Conservation (phyloP, 352 stramenopile genomes). For the Peronospora farinosa region DNA sequence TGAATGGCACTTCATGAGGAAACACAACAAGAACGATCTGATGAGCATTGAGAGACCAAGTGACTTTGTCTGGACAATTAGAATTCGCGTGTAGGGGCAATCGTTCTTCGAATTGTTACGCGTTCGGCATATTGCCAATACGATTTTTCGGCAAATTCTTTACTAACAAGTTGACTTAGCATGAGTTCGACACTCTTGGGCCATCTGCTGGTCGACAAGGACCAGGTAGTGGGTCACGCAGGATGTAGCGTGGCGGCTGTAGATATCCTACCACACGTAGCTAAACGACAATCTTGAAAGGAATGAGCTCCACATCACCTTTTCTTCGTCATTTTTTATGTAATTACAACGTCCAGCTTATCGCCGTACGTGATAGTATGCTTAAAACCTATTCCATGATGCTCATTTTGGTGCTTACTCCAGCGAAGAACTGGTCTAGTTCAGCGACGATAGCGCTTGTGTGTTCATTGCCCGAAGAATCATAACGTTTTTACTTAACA, state of each 20-base stretch:
- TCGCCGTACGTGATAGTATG: slow-evolving; percentile 85
- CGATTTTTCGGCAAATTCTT: slow-evolving; percentile 47
- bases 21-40: too few relatives aligned
- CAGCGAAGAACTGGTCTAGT: background rate
- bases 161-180: slow-evolving; percentile 83
- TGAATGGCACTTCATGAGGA: too few relatives aligned
- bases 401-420: slow-evolving; percentile 65
- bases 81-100: too few relatives aligned
- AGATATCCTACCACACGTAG: slow-evolving; percentile 92
- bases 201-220: slow-evolving; percentile 87
- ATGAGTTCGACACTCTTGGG: slow-evolving; percentile 86
- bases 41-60: too few relatives aligned
- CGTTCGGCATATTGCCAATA: too few relatives aligned
- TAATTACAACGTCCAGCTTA: slow-evolving; percentile 88
- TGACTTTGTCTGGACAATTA: too few relatives aligned
- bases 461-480: slow-evolving; percentile 1
- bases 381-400: slow-evolving; percentile 88
- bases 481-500: too few relatives aligned
- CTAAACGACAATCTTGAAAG: slow-evolving; percentile 90
- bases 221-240: slow-evolving; percentile 50
- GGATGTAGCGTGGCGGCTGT: slow-evolving; percentile 88
- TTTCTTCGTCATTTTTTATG: slow-evolving; percentile 89
- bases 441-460: background rate
- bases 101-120: too few relatives aligned
- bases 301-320: slow-evolving; percentile 90